Percentiles rank a stretch among this genome's conserved stretches.
Evolutionary conservation across 2,329 filamentous ascomycete genomes (phyloP).

Genomic region (Geosmithia putterillii): DNA sequence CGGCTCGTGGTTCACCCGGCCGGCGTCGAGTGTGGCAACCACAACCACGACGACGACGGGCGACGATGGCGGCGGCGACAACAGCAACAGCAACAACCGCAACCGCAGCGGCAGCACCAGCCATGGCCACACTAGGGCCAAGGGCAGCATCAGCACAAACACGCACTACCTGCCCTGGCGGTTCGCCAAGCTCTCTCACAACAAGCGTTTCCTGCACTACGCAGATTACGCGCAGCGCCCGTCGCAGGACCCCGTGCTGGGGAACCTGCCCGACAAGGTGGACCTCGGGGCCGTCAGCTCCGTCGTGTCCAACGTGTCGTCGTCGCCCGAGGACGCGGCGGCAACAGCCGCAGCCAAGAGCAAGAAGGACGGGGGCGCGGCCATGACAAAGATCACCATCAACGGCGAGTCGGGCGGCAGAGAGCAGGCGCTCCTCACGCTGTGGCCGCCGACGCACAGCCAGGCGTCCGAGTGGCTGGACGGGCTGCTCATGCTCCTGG

Average conservation of each 20-base stretch:
- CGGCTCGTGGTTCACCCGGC: constrained; percentile 73
- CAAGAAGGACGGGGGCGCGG: not conserved
- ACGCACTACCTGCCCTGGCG: constrained; percentile 48
- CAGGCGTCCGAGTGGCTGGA: constrained; percentile 95
- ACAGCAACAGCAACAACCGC: not conserved
- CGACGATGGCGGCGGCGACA: too few species aligned
- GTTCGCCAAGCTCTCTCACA: constrained; percentile 81
- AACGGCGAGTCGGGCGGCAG: constrained; percentile 43
- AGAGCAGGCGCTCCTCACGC: constrained; percentile 68
- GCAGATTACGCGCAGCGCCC: constrained; percentile 64
- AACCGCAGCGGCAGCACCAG: too few species aligned
- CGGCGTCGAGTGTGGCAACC: constrained; percentile 12
- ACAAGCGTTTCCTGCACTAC: constrained; percentile 81
- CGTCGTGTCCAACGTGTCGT: constrained; percentile 84
- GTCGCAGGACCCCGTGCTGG: constrained; percentile 55
- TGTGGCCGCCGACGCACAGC: constrained; percentile 69
- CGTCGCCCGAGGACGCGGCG: constrained; percentile 47
- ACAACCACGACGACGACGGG: too few species aligned
- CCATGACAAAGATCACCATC: constrained; percentile 79
- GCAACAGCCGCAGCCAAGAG: not conserved
- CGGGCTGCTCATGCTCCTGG: constrained; percentile 84
- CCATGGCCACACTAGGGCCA: constrained; percentile 11
- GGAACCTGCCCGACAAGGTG: constrained; percentile 66
- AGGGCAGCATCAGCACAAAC: constrained; percentile 14
- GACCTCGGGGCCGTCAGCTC: constrained; percentile 82